A percentile compares a stretch with the other conserved stretches of the same genome.
phyloP scores from a whole-genome alignment of 345 rosid genomes.

The Gossypium arboreum region DNA sequence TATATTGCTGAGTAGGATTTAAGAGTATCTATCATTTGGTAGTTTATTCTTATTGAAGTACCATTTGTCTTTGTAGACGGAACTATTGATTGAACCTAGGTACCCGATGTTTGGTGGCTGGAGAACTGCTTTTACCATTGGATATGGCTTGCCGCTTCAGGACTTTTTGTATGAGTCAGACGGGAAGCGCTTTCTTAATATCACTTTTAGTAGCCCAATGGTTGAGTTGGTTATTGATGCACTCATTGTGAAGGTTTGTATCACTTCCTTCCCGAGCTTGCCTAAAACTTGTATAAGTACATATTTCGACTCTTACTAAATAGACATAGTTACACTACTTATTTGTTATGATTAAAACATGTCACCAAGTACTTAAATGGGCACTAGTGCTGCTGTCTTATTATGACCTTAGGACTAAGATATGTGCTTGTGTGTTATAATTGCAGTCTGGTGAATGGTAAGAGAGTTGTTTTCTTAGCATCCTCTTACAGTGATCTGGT shows the following conservation, averaged over 20 bases:
- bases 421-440: background rate
- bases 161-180: conserved; percentile 74
- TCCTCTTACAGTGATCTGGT: background rate
- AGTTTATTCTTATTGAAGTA: conserved; percentile 25
- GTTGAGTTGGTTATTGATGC: conserved; percentile 67
- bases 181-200: conserved; percentile 70
- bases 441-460: background rate
- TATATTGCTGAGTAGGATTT: conserved; percentile 10
- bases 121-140: conserved; percentile 91
- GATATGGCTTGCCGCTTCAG: conserved; percentile 83
- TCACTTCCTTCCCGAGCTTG: background rate
- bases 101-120: conserved; percentile 98
- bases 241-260: conserved; percentile 70
- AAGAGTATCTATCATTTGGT: background rate
- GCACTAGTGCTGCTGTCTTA: background rate
- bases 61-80: conserved; percentile 58
- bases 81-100: conserved; percentile 83
- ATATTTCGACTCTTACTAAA: background rate
- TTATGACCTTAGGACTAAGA: background rate
- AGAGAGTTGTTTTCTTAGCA: background rate
- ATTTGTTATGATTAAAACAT: background rate
- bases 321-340: background rate
- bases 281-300: background rate
- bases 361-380: background rate
- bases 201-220: conserved; percentile 75